Percentiles rank a stretch among this genome's conserved stretches.
phyloP scores from a whole-genome alignment of 495 filamentous ascomycete species.

The Choiromyces venosus region DNA sequence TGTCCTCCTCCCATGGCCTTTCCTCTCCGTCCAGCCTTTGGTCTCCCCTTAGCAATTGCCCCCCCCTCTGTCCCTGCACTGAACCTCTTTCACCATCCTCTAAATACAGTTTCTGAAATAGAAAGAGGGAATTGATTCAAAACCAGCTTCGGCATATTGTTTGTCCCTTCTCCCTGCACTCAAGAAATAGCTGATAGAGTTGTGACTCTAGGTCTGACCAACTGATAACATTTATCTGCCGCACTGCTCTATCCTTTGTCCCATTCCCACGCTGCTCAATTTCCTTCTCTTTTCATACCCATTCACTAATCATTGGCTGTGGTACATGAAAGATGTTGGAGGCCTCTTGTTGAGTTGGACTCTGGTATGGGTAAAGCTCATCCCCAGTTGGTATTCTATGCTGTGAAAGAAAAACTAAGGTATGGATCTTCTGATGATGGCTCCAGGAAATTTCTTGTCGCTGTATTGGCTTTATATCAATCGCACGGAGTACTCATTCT shows the following conservation, averaged over 20 bases:
- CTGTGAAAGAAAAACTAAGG: conserved; percentile 1
- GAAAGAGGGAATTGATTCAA: too few relatives aligned
- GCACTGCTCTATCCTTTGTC: too few relatives aligned
- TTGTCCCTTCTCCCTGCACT: too few relatives aligned
- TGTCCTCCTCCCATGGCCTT: not conserved
- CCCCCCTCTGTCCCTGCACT: not conserved
- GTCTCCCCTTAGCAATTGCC: not conserved
- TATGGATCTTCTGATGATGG: not conserved
- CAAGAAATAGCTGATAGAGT: not conserved
- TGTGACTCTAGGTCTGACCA: too few relatives aligned
- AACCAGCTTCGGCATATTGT: too few relatives aligned
- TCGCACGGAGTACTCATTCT: not conserved
- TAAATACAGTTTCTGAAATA: not conserved
- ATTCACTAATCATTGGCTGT: too few relatives aligned
- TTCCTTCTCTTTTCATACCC: too few relatives aligned
- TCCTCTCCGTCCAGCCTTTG: conserved; percentile 7
- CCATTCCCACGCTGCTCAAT: too few relatives aligned
- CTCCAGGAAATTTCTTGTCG: not conserved
- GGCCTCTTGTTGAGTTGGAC: too few relatives aligned
- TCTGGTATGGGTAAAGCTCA: not conserved
- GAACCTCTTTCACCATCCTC: not conserved
- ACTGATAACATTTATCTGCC: too few relatives aligned
- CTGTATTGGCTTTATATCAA: not conserved
- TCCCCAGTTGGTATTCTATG: not conserved
- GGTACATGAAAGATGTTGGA: too few relatives aligned